Base-by-base conservation (phyloP, 257 asterid genomes). In the Echium plantagineum region DNA sequence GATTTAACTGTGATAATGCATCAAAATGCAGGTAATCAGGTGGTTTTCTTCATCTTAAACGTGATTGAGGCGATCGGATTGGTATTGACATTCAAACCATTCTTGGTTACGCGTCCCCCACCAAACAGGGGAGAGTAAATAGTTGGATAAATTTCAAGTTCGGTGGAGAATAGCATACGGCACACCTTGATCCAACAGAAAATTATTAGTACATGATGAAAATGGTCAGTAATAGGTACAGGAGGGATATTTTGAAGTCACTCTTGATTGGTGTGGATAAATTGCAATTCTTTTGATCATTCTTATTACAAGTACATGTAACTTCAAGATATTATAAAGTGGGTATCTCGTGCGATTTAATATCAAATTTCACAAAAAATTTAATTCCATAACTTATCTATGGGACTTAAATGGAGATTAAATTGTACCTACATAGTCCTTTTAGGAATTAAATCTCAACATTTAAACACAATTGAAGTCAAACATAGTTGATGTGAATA, bases 1-100 rank as follows among this genome's bases (percentile, higher is more conserved):
- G 49, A 42, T 10, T 10, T 3, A 12, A 42, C 49, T 42, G 16
- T 42, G 3, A 42, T 42, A 13, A 12, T 42, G 5, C 49, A 42
- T 42, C 4, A 9, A 35, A 42, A 42, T 42, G 49, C 49, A 42
- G 49, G 49, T 42, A 13, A 42, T 42, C 49, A 42, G 49, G 49
- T 13, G 49, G 17, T 42, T 5, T 74, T 74, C 70, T 74, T 74
- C 72, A 58, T 70, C 59, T 56, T 74, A 70, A 74, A 74, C 52
- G 55, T 66, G 3, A 28, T 74, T 1, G 70, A 58, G 53, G 72
- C 70, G 56, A 32, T 74, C 47, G 79, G 79, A 15, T 67, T 70
- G 22, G 35, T 70, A 58, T 5, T 55, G 30, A 74, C 79, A 46
- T 66, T 70, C 79, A 70, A 64, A 66, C 75, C 75, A 56, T 74